Evolutionary conservation across 331 rosid genomes (phyloP).

Genomic region (Arachis monticola): DNA sequence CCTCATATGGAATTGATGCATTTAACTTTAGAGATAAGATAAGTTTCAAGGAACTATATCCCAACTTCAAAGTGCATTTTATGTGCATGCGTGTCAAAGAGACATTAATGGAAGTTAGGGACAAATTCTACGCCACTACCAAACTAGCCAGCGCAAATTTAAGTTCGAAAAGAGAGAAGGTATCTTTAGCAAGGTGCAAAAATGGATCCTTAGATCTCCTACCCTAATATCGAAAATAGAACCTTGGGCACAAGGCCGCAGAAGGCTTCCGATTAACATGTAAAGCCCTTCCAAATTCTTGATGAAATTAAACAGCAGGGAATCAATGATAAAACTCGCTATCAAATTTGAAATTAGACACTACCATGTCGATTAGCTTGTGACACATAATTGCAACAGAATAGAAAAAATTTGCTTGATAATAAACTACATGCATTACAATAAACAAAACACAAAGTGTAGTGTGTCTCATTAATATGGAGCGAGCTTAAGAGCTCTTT

Average conservation of each 20-base stretch:
- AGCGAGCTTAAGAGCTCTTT: conserved; percentile 7
- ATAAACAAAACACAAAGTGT: not conserved
- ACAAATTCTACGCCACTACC: conserved; percentile 27
- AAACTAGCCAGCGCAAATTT: conserved; percentile 14
- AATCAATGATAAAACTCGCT: conserved; percentile 24
- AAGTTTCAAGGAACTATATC: not conserved
- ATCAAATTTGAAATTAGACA: conserved; percentile 16
- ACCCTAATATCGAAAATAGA: conserved; percentile 20
- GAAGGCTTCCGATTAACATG: not conserved
- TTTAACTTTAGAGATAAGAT: not conserved
- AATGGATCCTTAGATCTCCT: not conserved
- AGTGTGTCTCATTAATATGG: conserved; percentile 3
- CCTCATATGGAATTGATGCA: not conserved
- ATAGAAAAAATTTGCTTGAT: conserved; percentile 2
- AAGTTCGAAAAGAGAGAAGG: not conserved
- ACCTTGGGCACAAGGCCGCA: not conserved
- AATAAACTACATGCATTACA: conserved; percentile 17
- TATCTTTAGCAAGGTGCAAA: conserved; percentile 25
- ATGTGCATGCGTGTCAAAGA: not conserved
- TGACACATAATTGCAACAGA: conserved; percentile 7
- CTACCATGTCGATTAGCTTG: conserved; percentile 5
- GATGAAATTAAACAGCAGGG: conserved; percentile 9
- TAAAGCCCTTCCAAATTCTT: conserved; percentile 10
- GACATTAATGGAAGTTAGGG: not conserved
- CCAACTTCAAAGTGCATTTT: not conserved